Evolutionary conservation across 768 basidiomycete genomes (phyloP), one percentile per base, ranked within the genome.

Genomic region (Leucosporidium scottii): DNA sequence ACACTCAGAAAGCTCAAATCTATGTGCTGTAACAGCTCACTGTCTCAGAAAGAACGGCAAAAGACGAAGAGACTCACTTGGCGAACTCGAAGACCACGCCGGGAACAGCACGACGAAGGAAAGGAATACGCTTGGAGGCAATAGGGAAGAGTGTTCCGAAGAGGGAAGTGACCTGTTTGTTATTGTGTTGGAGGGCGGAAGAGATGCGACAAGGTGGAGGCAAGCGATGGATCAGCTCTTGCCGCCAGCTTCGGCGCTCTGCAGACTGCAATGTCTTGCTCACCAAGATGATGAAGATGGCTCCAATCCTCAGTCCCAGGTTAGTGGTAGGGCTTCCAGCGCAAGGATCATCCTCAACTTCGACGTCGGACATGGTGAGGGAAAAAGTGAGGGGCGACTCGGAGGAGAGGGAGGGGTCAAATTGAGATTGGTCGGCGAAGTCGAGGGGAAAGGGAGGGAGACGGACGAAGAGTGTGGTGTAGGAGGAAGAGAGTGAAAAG

Each of bases 61-160:
- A 13, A n/a, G 55, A 28, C 57, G 44, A 36, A 49, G 27, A 55
- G n/a, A 59, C 73, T 47, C 47, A 73, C 75, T 77, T 77, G 48
- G 66, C 70, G 44, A 75, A 73, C 62, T 76, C 73, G 62, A 76
- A 76, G 3, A 77, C 72, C 20, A 47, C 10, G 1, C 65, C 64
- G 0, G 76, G 76, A 0, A 76, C 61, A 1, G n/a, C 4, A 7
- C 69, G 53, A 0, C 72, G 67, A 7, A 77, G 27, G 8, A 61
- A n/a, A 1, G 36, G 13, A 8, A 73, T 61, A 17, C 74, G 73
- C 59, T 72, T 74, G 8, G 71, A 56, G 10, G 72, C 13, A 56
- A 77, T 64, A 8, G 76, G 76, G 65, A 77, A 77, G 27, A 74
- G 48, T 10, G 76, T 76, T 0, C 74, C 76, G 18, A 74, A 3